A percentile compares a stretch with the other conserved stretches of the same genome.
Evolutionary conservation across 2,329 filamentous ascomycete species (phyloP).

Genomic region (Macroventuria anomochaeta): DNA sequence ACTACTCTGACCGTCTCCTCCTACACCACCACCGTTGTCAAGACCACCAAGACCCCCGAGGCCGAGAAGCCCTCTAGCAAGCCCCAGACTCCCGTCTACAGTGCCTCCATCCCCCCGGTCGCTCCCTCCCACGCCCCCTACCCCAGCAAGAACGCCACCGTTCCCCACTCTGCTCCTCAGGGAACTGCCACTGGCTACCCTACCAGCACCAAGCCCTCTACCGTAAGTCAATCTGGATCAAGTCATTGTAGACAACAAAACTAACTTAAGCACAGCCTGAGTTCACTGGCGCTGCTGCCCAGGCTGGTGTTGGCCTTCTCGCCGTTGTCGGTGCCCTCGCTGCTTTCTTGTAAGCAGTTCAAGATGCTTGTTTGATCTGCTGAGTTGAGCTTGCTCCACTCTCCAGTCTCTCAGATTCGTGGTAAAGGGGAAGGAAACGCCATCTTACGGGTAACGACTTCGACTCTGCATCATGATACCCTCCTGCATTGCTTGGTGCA

Average conservation of each 20-base stretch:
- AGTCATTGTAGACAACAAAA: neutral
- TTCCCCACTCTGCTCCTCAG: conserved; percentile 23
- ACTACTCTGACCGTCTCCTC: conserved; percentile 10
- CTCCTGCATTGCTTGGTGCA: conserved; percentile 33
- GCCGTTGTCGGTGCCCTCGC: conserved; percentile 59
- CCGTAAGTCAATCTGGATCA: neutral
- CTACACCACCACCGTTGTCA: conserved; percentile 18
- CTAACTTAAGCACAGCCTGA: conserved; percentile 28
- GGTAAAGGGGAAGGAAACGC: conserved; percentile 28
- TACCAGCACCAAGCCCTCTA: conserved; percentile 37
- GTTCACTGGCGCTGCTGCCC: conserved; percentile 61
- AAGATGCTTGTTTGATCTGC: conserved; percentile 23
- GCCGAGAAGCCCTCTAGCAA: conserved; percentile 26
- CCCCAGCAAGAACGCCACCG: conserved; percentile 34
- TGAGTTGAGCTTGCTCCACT: conserved; percentile 9
- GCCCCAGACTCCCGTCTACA: conserved; percentile 17
- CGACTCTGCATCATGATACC: conserved; percentile 42
- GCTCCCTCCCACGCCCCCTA: conserved; percentile 25
- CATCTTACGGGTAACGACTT: conserved; percentile 43
- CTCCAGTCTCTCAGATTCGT: conserved; percentile 8
- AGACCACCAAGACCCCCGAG: conserved; percentile 27
- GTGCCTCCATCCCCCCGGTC: conserved; percentile 19
- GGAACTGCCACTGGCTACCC: conserved; percentile 36
- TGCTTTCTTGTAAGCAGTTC: conserved; percentile 48
- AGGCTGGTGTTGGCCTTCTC: conserved; percentile 60